A percentile compares a stretch with the other conserved stretches of the same genome.
Conservation (phyloP, 1,139 yeast genomes). For the Zhuliangozyma blackwelliae region DNA sequence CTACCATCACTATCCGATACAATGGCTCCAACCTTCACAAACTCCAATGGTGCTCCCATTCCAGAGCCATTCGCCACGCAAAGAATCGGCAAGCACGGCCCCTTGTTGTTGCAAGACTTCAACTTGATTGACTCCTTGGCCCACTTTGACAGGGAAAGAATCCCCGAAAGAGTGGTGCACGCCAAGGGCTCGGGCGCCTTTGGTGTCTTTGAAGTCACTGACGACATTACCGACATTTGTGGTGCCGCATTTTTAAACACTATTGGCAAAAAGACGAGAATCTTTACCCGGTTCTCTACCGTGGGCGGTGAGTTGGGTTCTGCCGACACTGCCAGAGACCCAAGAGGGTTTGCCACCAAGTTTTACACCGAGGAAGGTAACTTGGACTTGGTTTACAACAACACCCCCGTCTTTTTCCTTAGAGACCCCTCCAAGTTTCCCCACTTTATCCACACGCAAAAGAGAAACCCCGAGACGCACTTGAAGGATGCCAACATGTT, state of each 20-base stretch:
- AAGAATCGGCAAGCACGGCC: constrained; percentile 71
- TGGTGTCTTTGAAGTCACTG: constrained; percentile 77
- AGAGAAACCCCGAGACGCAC: constrained; percentile 78
- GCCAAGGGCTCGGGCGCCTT: constrained; percentile 89
- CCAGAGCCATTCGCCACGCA: constrained; percentile 68
- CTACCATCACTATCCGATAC: background rate
- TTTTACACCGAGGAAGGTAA: constrained; percentile 86
- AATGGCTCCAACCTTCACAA: constrained; percentile 51
- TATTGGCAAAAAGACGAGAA: constrained; percentile 71
- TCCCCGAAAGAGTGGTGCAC: constrained; percentile 87
- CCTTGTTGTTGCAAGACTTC: constrained; percentile 73
- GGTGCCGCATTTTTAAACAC: constrained; percentile 66
- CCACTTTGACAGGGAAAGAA: constrained; percentile 82
- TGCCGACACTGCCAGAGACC: constrained; percentile 85
- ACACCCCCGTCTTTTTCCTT: constrained; percentile 83
- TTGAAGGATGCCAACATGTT: constrained; percentile 72
- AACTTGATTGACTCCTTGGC: constrained; percentile 74
- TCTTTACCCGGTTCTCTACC: constrained; percentile 77
- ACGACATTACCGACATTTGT: constrained; percentile 72
- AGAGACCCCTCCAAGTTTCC: constrained; percentile 89
- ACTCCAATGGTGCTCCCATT: constrained; percentile 73
- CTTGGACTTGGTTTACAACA: constrained; percentile 84
- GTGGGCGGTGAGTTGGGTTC: constrained; percentile 88
- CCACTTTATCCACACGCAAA: constrained; percentile 81
- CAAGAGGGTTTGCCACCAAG: constrained; percentile 82